These are phyloP conservation scores for Halophytophthora polymorphica DNA, from an alignment of 352 stramenopile species.

Conservation along the genomic window DNA sequence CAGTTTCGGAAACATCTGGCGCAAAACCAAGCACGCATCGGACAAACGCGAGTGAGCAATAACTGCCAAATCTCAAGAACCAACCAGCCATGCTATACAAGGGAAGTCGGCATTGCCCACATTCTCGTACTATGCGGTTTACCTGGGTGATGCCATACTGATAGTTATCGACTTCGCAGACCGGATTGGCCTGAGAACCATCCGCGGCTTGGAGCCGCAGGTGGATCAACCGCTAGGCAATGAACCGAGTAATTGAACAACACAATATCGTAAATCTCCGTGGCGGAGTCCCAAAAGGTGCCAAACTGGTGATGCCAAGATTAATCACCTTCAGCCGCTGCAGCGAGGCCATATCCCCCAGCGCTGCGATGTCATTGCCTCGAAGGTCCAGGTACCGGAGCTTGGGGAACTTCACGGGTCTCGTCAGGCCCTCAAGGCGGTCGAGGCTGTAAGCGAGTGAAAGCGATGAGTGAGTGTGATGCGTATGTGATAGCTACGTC, in stretches of 20 bases:
- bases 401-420: slow-evolving; percentile 69
- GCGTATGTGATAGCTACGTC: too few species aligned
- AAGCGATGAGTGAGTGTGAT: too few species aligned
- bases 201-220: slow-evolving; percentile 61
- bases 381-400: slow-evolving; percentile 71
- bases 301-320: too few species aligned
- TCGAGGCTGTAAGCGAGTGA: slow-evolving; percentile 34
- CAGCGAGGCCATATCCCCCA: slow-evolving; percentile 34
- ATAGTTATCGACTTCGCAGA: slow-evolving; percentile 66
- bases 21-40: slow-evolving; percentile 1
- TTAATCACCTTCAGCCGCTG: slow-evolving; percentile 50
- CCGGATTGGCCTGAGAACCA: slow-evolving; percentile 51
- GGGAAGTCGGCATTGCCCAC: too few species aligned
- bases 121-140: neutral
- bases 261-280: neutral
- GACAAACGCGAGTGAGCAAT: neutral
- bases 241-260: slow-evolving; percentile 1
- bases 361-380: slow-evolving; percentile 51
- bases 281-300: neutral
- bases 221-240: slow-evolving; percentile 41
- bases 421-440: slow-evolving; percentile 47
- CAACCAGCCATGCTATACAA: too few species aligned
- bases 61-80: neutral
- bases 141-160: slow-evolving; percentile 45
- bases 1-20: slow-evolving; percentile 48